Base-by-base conservation (phyloP, 106 monocot genomes). In the Narthecium ossifragum region DNA sequence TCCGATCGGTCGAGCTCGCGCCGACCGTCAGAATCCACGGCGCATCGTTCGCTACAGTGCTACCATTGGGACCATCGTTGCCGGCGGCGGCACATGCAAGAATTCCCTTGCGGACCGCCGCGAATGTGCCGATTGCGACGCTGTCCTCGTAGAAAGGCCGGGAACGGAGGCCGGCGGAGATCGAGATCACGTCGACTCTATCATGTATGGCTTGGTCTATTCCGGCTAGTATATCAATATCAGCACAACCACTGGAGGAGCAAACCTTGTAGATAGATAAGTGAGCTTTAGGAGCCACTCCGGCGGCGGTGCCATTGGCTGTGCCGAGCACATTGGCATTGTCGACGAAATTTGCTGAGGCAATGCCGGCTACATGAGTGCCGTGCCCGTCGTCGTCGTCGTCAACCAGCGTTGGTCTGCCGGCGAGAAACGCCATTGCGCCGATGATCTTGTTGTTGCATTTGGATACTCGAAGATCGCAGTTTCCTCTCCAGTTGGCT, bases 1-100 rank as follows among this genome's bases (percentile, higher is more conserved):
- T 32, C 20, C 73, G 21, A 32, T 62, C 73, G 3, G 26, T 18
- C 0, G 65, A 51, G 43, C 57, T 73, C 15, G 67, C 66, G 11
- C 62, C 63, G 8, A 71, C 63, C 6, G 63, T 71, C 17, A 71
- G 29, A n/a, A 71, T 48, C 71, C 71, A 71, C 0, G 71, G 71
- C 11, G 63, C 71, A 26, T 71, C 71, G 32, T 71, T 62, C 5
- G 46, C 17, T 5, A 71, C 8, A 8, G 43, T 14, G 33, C 46
- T 46, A 2, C 11, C 8, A 2, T 23, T 17, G 0, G 71, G 63
- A 0, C 71, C 71, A 0, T 41, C 55, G 12, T 71, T 71, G 8
- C 26, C 55, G 0, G 52, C 31, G 3, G 62, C 45, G 15, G 46
- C 53, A 12, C 61, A 54, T 5, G 56, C 31, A 54, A 71, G 18